Evolutionary conservation across 352 stramenopile species (phyloP).

Genomic region (Aphanomyces astaci): DNA sequence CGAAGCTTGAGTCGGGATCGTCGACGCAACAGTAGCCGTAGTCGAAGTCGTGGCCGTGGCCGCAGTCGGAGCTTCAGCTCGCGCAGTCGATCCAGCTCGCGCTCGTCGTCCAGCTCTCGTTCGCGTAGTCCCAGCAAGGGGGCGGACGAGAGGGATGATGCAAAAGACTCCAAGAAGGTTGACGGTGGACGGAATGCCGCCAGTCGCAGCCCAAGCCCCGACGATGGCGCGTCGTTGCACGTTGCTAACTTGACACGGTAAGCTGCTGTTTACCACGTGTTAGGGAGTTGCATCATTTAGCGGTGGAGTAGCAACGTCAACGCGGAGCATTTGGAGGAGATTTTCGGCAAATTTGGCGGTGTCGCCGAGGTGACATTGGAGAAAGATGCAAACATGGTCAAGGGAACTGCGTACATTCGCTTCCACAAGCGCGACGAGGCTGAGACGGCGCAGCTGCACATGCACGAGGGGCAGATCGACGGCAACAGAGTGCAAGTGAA

Average conservation of each 20-base stretch:
- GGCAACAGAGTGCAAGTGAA: constrained; percentile 63
- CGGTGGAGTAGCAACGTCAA: constrained; percentile 50
- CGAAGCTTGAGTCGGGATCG: constrained; percentile 19
- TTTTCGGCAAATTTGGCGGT: constrained; percentile 80
- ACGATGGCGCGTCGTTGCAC: constrained; percentile 38
- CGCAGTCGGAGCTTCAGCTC: constrained; percentile 12
- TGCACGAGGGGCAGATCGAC: constrained; percentile 82
- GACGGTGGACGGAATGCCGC: not conserved
- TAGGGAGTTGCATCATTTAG: not conserved
- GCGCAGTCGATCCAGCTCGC: constrained; percentile 15
- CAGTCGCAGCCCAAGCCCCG: constrained; percentile 17
- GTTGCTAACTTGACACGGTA: constrained; percentile 76
- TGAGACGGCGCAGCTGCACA: constrained; percentile 51
- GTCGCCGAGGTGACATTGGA: constrained; percentile 52
- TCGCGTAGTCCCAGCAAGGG: constrained; percentile 8
- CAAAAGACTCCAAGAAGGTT: not conserved
- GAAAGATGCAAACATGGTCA: constrained; percentile 27
- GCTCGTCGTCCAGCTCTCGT: constrained; percentile 12
- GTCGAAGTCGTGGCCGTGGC: not conserved
- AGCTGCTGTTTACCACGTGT: not conserved
- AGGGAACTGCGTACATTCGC: constrained; percentile 34
- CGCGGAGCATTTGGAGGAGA: constrained; percentile 69
- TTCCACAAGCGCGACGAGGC: constrained; percentile 49
- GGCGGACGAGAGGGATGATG: not conserved
- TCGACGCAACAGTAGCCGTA: not conserved